Conservation (phyloP, 108 stramenopile genomes). For the Pseudonitzschia pungens region DNA sequence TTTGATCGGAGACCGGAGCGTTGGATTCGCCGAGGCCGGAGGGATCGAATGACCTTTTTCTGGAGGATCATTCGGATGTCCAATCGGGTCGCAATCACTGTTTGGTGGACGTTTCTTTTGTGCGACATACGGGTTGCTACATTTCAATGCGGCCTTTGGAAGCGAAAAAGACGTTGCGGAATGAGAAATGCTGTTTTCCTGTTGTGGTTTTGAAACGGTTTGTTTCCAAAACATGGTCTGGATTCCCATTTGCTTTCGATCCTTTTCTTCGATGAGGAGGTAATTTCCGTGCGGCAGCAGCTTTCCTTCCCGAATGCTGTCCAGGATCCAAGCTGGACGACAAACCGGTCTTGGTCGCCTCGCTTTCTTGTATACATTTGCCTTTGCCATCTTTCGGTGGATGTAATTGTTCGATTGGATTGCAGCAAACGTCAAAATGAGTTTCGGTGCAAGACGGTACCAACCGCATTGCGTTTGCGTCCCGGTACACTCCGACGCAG, state of each 20-base stretch:
- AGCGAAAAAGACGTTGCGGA: background rate
- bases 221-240: background rate
- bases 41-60: background rate
- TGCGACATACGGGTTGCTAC: background rate
- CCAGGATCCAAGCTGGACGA: slow-evolving; percentile 73
- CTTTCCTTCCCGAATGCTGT: slow-evolving; percentile 48
- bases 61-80: background rate
- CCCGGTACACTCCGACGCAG: too few relatives aligned
- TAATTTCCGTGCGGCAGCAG: slow-evolving; percentile 71
- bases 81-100: background rate
- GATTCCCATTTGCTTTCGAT: slow-evolving; percentile 17
- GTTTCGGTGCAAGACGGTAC: too few relatives aligned
- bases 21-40: background rate
- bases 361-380: slow-evolving; percentile 69
- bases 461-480: too few relatives aligned
- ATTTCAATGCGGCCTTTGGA: background rate
- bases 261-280: slow-evolving; percentile 39
- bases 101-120: background rate
- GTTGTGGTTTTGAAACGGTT: background rate
- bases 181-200: background rate
- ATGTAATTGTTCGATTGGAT: background rate
- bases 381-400: slow-evolving; percentile 53
- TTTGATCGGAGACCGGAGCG: background rate
- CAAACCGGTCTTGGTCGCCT: slow-evolving; percentile 60
- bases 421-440: background rate